phyloP scores from a whole-genome alignment of 2,329 filamentous ascomycete genomes.

The Trichophyton schoenleinii region DNA sequence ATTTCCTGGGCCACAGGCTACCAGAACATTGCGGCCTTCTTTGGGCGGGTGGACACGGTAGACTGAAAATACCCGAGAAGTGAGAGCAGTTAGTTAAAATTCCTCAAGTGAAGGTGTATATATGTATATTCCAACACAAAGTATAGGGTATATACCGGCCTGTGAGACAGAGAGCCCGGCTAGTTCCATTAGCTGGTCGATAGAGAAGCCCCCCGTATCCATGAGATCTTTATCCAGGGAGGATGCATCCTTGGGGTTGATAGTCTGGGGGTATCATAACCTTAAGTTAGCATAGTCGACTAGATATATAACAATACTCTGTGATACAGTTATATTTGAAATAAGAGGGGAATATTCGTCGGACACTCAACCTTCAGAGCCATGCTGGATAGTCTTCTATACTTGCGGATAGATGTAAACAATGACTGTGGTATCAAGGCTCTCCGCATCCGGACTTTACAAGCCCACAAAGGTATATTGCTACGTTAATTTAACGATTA shows the following conservation, averaged over 20 bases:
- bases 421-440: not conserved
- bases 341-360: not conserved
- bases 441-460: not conserved
- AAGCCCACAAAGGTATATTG: not conserved
- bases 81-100: not conserved
- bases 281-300: not conserved
- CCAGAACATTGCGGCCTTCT: conserved; percentile 59
- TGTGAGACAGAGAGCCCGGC: conserved; percentile 88
- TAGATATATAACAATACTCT: not conserved
- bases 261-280: conserved; percentile 46
- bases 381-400: conserved; percentile 10
- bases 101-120: not conserved
- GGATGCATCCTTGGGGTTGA: conserved; percentile 75
- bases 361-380: conserved; percentile 11
- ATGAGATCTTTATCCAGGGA: conserved; percentile 90
- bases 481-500: not conserved
- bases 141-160: conserved; percentile 45
- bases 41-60: conserved; percentile 68
- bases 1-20: conserved; percentile 80
- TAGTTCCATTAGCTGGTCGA: conserved; percentile 95
- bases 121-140: not conserved
- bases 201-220: conserved; percentile 70
- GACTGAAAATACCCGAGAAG: conserved; percentile 40
- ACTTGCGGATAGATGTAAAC: conserved; percentile 6
- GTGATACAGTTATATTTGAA: not conserved